phyloP scores from a whole-genome alignment of 495 filamentous ascomycete species.

The Neurospora sp. region DNA sequence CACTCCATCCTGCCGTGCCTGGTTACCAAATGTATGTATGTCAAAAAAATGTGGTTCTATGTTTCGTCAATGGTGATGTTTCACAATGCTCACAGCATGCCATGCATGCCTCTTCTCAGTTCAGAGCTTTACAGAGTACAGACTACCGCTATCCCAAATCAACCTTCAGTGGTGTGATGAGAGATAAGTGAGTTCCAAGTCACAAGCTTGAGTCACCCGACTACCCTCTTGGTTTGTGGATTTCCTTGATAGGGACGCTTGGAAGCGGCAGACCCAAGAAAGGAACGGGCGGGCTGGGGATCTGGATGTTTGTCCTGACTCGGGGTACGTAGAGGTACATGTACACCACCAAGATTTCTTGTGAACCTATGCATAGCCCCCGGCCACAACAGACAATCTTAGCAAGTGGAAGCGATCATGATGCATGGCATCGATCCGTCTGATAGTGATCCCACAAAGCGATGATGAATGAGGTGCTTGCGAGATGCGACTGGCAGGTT shows the following conservation, averaged over 20 bases:
- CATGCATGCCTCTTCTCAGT: neutral
- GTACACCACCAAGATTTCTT: neutral
- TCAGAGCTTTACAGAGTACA: neutral
- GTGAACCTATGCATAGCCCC: neutral
- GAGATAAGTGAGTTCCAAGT: neutral
- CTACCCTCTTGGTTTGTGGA: neutral
- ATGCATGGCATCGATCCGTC: neutral
- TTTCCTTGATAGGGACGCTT: neutral
- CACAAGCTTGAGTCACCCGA: neutral
- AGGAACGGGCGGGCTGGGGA: neutral
- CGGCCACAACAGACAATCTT: neutral
- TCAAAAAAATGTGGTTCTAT: neutral
- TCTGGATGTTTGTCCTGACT: neutral
- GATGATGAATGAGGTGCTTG: neutral
- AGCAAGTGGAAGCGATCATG: neutral
- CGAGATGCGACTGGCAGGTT: neutral
- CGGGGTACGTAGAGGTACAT: neutral
- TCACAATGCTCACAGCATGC: neutral
- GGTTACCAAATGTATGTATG: neutral
- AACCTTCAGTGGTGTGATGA: neutral
- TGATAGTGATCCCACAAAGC: neutral
- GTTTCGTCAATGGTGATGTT: neutral
- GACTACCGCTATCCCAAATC: neutral
- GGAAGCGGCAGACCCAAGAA: neutral
- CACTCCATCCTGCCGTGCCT: neutral